Base-by-base conservation (phyloP, 2,329 filamentous ascomycete genomes). In the Aspergillus awamori region DNA sequence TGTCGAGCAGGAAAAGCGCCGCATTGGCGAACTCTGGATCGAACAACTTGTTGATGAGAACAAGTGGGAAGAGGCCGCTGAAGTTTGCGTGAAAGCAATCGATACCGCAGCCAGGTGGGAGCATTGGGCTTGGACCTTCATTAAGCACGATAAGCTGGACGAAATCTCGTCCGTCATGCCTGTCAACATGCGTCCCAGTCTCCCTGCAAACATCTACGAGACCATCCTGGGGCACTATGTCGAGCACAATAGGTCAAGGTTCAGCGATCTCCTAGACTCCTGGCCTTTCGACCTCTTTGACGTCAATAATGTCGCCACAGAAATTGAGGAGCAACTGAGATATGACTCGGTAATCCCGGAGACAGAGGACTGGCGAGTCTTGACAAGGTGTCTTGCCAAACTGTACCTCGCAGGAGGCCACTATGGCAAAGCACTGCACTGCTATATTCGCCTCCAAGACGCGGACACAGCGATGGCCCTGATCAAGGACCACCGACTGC, bases 71-170 rank as follows among this genome's bases (percentile, higher is more conserved):
- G 81, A 85, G 60, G 95, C 95, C 5, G 94, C 92, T 0, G 83
- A 89, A 69, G 83, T 96, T 4, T 94, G 93, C 61, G 91, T 89
- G 13, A 92, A 89, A 70, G 93, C 97, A 0, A 82, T 99, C 1
- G 87, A 87, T 47, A 92, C 89, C 1, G 87, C 92, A 1, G 83
- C 89, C 52, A 83, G 89, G 67, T 99, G 95, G 95, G 93, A 98
- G 78, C 92, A 96, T 70, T 98, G 94, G 93, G 90, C 96, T 5
- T 96, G 91, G 87, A 89, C 87, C 0, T 99, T 99, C 77, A 92
- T 93, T 7, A 89, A 92, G 43, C 90, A 91, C 2, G 86, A 91
- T 65, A 92, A 88, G 71, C 92, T 96, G 69, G 92, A 97, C 73
- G 93, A 97, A 68, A 97, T 99, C 63, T 90, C 91, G 5, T 85